Percentiles rank a stretch among this genome's conserved stretches.
phyloP scores from a whole-genome alignment of 2,329 filamentous ascomycete species.

The Hymenoscyphus fraxineus region DNA sequence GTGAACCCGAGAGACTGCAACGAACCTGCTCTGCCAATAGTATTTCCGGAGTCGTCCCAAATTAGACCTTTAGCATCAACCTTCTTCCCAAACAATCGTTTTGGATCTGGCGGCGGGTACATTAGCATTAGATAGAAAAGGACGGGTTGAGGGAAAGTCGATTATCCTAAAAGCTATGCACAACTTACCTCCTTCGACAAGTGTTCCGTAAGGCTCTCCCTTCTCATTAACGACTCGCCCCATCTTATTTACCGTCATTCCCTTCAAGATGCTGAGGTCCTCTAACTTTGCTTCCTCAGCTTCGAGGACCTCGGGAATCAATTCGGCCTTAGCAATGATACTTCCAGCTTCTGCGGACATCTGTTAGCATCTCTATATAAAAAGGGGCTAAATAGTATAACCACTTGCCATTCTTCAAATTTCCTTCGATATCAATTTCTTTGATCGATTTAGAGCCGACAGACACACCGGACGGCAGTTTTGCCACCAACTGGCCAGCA shows the following conservation, averaged over 20 bases:
- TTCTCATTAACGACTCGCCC: conserved; percentile 52
- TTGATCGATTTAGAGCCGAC: conserved; percentile 61
- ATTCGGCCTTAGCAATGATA: conserved; percentile 25
- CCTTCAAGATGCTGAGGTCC: conserved; percentile 42
- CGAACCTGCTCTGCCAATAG: conserved; percentile 55
- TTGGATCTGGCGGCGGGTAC: conserved; percentile 41
- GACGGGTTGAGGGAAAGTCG: too few species aligned
- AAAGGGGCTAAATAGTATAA: background rate
- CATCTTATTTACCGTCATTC: conserved; percentile 52
- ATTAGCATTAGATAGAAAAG: too few species aligned
- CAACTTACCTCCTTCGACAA: conserved; percentile 51
- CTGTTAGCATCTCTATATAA: background rate
- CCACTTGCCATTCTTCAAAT: conserved; percentile 41
- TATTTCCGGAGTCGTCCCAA: conserved; percentile 66
- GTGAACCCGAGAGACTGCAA: background rate
- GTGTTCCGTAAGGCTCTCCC: conserved; percentile 53
- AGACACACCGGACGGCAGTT: conserved; percentile 41
- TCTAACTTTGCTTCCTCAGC: background rate
- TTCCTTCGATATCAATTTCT: conserved; percentile 57
- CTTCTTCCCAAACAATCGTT: conserved; percentile 61
- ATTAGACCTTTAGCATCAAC: conserved; percentile 65
- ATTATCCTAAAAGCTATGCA: too few species aligned
- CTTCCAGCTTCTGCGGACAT: conserved; percentile 42
- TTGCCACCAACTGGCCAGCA: conserved; percentile 49
- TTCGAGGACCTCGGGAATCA: conserved; percentile 32